These are phyloP conservation scores for Vaccinium corymbosum DNA, from an alignment of 148 eudicot genomes.

Conservation along the genomic window DNA sequence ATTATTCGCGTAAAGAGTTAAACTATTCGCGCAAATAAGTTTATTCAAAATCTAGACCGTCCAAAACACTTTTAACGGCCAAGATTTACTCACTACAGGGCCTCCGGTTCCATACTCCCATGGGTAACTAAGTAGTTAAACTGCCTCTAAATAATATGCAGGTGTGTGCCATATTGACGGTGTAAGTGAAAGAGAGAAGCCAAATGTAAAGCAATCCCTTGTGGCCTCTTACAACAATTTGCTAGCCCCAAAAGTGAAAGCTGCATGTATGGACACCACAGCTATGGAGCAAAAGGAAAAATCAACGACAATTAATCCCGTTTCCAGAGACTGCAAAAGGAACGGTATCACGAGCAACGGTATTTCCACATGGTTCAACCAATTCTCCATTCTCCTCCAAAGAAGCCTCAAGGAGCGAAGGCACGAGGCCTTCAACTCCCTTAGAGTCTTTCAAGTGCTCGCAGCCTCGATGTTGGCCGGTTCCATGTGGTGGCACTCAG, in stretches of 20 bases:
- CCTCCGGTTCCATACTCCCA: neutral
- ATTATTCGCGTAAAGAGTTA: too few species aligned
- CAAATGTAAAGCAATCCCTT: conserved; percentile 60
- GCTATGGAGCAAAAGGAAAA: conserved; percentile 11
- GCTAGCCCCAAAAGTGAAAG: conserved; percentile 56
- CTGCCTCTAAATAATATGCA: conserved; percentile 19
- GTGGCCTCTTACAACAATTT: conserved; percentile 60
- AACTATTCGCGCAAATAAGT: too few species aligned
- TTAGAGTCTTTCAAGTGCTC: conserved; percentile 75
- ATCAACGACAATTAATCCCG: neutral
- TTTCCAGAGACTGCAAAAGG: conserved; percentile 9
- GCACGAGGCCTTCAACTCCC: conserved; percentile 78
- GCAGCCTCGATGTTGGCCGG: conserved; percentile 71
- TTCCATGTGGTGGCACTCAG: conserved; percentile 90
- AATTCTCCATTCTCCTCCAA: conserved; percentile 64
- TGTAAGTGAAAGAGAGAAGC: conserved; percentile 53
- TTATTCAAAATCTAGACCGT: too few species aligned
- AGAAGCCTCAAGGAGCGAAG: conserved; percentile 86
- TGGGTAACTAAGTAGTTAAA: neutral
- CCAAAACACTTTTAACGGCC: too few species aligned
- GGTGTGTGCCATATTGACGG: conserved; percentile 64
- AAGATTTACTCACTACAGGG: too few species aligned
- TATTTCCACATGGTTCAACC: conserved; percentile 50
- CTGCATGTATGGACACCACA: conserved; percentile 37
- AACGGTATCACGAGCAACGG: conserved; percentile 10